Conservation (phyloP, 2,329 filamentous ascomycete genomes). For the Apiospora kogelbergensis region DNA sequence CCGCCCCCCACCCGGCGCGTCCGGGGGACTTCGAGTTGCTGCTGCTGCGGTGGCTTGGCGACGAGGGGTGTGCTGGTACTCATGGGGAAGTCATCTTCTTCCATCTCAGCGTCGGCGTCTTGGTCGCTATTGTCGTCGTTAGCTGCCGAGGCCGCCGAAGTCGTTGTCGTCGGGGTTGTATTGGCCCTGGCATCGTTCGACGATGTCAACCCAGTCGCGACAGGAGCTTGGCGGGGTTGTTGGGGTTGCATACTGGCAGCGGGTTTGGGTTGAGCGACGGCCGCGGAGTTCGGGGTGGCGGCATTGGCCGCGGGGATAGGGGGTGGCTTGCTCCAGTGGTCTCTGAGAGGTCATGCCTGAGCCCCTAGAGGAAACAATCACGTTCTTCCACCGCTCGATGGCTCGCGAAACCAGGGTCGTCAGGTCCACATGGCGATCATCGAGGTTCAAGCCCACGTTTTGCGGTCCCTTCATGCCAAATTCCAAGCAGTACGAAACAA, state of each 20-base stretch:
- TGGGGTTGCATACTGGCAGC: constrained; percentile 17
- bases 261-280: constrained; percentile 17
- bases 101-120: constrained; percentile 50
- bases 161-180: constrained; percentile 15
- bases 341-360: constrained; percentile 52
- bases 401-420: constrained; percentile 51
- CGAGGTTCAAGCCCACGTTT: constrained; percentile 45
- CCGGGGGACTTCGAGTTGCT: constrained; percentile 43
- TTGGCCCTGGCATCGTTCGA: neutral
- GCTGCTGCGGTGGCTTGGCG: constrained; percentile 37
- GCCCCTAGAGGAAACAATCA: constrained; percentile 53
- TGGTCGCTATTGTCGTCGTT: constrained; percentile 49
- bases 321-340: constrained; percentile 39
- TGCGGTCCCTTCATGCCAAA: constrained; percentile 40
- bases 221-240: constrained; percentile 15
- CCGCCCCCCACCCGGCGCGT: constrained; percentile 38
- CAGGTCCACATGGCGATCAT: constrained; percentile 54
- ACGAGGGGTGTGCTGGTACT: constrained; percentile 45
- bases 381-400: constrained; percentile 62
- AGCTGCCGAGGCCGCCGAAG: constrained; percentile 20
- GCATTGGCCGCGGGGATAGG: constrained; percentile 17
- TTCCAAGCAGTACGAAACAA: constrained; percentile 49
- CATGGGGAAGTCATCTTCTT: constrained; percentile 54
- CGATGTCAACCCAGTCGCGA: neutral
- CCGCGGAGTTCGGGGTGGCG: constrained; percentile 19